These are phyloP conservation scores for Perkinsus olseni DNA, from an alignment of 169 alveolate species.

Conservation along the genomic window DNA sequence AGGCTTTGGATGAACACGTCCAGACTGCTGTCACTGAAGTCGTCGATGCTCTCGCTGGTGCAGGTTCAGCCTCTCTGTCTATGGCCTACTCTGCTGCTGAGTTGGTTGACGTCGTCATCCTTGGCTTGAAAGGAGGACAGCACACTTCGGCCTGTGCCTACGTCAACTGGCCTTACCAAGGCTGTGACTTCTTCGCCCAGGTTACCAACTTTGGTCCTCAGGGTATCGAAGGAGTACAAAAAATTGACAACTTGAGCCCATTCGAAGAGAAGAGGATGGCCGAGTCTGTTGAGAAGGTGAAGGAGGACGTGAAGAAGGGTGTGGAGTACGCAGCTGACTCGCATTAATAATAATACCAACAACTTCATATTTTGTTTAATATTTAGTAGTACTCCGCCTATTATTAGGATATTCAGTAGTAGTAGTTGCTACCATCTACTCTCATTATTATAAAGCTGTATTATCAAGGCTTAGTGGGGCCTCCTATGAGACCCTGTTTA, in stretches of 20 bases:
- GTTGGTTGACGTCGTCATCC: neutral
- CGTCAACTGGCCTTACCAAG: neutral
- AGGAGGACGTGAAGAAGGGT: neutral
- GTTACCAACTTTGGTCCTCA: neutral
- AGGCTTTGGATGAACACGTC: neutral
- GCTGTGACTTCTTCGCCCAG: neutral
- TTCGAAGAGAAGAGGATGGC: neutral
- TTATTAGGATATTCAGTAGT: neutral
- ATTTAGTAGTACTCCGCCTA: neutral
- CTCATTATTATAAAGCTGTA: neutral
- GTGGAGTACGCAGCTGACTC: neutral
- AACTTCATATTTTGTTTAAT: too few relatives aligned
- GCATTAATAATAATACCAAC: neutral
- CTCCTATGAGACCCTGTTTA: neutral
- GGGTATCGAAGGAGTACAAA: neutral
- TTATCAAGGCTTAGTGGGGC: neutral
- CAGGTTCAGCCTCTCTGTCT: slow-evolving; percentile 12
- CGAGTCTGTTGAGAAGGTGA: neutral
- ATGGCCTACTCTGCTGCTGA: slow-evolving; percentile 15
- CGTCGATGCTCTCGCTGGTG: slow-evolving; percentile 8
- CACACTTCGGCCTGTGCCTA: neutral
- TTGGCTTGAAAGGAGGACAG: neutral
- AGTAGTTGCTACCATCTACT: too few relatives aligned
- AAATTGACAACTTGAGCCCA: neutral
- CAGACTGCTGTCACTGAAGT: slow-evolving; percentile 3